These are phyloP conservation scores for Apium graveolens DNA, from an alignment of 129 eudicot genomes.

Conservation along the genomic window DNA sequence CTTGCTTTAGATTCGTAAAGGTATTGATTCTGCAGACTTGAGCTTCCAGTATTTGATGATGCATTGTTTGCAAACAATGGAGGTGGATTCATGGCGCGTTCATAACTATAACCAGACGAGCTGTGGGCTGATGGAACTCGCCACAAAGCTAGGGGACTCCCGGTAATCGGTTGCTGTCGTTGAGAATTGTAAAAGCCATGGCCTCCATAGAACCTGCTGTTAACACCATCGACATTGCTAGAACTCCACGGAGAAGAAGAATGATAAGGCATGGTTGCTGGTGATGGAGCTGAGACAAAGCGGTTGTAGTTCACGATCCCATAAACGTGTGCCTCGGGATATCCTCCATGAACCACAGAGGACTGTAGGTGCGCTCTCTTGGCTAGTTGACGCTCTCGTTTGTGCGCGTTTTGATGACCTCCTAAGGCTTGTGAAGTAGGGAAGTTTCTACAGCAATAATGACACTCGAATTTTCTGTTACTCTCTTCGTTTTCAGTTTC, in stretches of 20 bases:
- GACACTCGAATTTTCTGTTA: conserved; percentile 82
- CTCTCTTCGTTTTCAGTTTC: conserved; percentile 31
- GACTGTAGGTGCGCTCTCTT: conserved; percentile 90
- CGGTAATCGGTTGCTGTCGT: conserved; percentile 45
- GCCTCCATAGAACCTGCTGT: conserved; percentile 27
- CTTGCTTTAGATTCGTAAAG: conserved; percentile 43
- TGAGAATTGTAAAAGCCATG: conserved; percentile 20
- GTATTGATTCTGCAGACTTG: conserved; percentile 32
- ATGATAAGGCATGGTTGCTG: conserved; percentile 16
- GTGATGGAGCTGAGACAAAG: conserved; percentile 25
- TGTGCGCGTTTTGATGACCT: conserved; percentile 99
- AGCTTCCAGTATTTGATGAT: conserved; percentile 5
- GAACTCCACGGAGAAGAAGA: conserved; percentile 39
- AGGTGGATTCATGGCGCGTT: conserved; percentile 19
- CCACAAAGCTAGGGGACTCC: conserved; percentile 71
- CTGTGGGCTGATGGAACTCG: conserved; percentile 41
- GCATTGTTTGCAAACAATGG: conserved; percentile 22
- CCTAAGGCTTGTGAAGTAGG: conserved; percentile 99
- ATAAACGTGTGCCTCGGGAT: conserved; percentile 44
- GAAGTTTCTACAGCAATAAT: conserved; percentile 91
- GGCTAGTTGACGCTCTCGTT: conserved; percentile 92
- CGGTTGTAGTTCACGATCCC: conserved; percentile 55
- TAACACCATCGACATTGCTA: conserved; percentile 13
- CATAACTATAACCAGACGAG: conserved; percentile 24
- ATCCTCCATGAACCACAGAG: conserved; percentile 39